phyloP scores from a whole-genome alignment of 768 basidiomycete genomes.

The Calocera viscosa region DNA sequence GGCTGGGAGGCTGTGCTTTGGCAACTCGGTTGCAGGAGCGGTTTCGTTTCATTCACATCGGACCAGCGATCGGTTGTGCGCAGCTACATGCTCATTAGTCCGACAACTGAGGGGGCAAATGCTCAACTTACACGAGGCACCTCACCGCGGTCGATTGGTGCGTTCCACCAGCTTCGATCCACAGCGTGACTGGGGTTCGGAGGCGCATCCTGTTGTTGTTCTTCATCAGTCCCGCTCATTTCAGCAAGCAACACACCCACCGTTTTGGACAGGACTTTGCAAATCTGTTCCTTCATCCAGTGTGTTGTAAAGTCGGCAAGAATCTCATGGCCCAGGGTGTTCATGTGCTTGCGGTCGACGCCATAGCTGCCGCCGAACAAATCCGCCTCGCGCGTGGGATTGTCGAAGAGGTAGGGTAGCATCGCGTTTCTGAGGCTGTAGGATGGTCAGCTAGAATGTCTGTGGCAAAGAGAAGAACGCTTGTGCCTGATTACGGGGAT shows the following conservation, averaged over 20 bases:
- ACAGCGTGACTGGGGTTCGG: not conserved
- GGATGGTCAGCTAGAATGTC: not conserved
- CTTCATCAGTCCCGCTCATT: not conserved
- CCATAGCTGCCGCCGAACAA: constrained; percentile 10
- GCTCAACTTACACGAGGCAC: not conserved
- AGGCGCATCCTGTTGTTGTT: not conserved
- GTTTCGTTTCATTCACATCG: not conserved
- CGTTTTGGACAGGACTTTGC: not conserved
- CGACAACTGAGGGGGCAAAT: not conserved
- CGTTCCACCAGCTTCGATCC: not conserved
- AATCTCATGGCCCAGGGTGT: not conserved
- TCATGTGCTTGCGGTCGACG: constrained; percentile 9
- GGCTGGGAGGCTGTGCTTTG: not conserved
- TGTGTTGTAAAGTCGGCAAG: constrained; percentile 13
- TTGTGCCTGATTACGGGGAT: constrained; percentile 11
- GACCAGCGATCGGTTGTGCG: not conserved
- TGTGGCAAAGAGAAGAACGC: no score
- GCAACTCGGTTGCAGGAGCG: not conserved
- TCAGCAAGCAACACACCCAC: not conserved
- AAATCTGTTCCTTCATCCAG: constrained; percentile 12
- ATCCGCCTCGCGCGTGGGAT: constrained; percentile 8
- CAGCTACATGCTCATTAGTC: not conserved
- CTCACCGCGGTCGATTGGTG: not conserved
- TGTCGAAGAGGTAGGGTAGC: constrained; percentile 12
- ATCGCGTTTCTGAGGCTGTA: constrained; percentile 16